Evolutionary conservation across 495 filamentous ascomycete genomes (phyloP), one percentile per base, ranked within the genome.

Genomic region (Pyrenula aspistea): DNA sequence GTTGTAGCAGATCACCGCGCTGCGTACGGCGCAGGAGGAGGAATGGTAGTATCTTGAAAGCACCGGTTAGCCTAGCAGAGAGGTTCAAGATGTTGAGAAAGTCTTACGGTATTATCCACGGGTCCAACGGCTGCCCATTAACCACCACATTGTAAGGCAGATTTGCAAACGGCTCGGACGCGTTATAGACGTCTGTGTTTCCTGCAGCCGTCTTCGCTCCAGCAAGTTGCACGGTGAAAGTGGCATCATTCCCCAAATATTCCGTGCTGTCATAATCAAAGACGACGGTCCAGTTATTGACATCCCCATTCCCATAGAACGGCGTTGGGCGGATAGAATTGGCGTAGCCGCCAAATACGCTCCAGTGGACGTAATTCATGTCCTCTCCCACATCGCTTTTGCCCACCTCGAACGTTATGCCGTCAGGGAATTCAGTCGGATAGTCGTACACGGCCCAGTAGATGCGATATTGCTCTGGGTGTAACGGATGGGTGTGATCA

Each of bases 381-480:
- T 79, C 77, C 15, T 63, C 62, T 2, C 62, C 62, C 1, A 64
- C 64, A 24, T 76, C 65, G 59, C 71, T 76, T 57, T 71, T 59
- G 12, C 77, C 77, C 21, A 82, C 73, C 2, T 71, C 73, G 63
- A 73, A 83, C 25, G 70, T 64, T 20, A 82, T 69, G 12, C 77
- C 77, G 0, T 70, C 36, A 0, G 78, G 79, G 61, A 80, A 81
- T 49, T 83, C 77, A 1, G 55, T 59, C 0, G 69, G 67, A 69
- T 77, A 83, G 60, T 82, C 77, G 59, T 81, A 80, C 1, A 68
- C 68, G 0, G 64, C 79, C 76, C 74, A 82, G 65, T 78, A 82
- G 58, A 78, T 71, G n/a, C 71, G 67, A 61, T 80, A 72, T 58
- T 83, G 69, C 1, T 64, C 71, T 1, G 75, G 77, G 19, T 73